phyloP scores from a whole-genome alignment of 2,329 filamentous ascomycete genomes.

The Phyllosticta citrichinensis region DNA sequence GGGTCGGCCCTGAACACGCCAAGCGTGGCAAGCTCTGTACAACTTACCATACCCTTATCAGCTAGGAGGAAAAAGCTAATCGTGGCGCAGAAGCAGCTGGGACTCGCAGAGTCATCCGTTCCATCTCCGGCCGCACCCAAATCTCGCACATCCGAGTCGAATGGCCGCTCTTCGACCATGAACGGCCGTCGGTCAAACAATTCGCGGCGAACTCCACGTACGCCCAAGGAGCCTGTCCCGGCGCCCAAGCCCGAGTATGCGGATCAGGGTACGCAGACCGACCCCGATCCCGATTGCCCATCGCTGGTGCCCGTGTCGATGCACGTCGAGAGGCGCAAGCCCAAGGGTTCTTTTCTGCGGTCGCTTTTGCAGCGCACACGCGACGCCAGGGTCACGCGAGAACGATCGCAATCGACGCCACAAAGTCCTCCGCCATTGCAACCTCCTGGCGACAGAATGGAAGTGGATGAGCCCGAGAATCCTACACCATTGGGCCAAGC shows the following conservation, averaged over 20 bases:
- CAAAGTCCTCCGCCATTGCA: not conserved
- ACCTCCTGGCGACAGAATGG: slow-evolving; percentile 5
- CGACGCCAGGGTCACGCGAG: slow-evolving; percentile 27
- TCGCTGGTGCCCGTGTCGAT: slow-evolving; percentile 22
- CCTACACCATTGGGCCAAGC: slow-evolving; percentile 17
- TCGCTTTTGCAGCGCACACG: slow-evolving; percentile 28
- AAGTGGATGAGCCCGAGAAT: slow-evolving; percentile 9
- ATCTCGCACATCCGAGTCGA: slow-evolving; percentile 9
- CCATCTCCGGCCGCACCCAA: slow-evolving; percentile 17
- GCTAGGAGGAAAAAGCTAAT: slow-evolving; percentile 11
- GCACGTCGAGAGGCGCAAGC: slow-evolving; percentile 20
- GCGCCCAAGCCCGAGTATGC: slow-evolving; percentile 22
- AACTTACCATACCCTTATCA: slow-evolving; percentile 11
- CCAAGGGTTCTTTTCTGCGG: slow-evolving; percentile 24
- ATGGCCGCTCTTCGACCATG: slow-evolving; percentile 7
- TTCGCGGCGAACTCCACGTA: slow-evolving; percentile 20
- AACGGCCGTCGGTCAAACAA: slow-evolving; percentile 7
- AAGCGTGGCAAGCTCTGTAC: slow-evolving; percentile 34
- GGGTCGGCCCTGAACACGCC: slow-evolving; percentile 44
- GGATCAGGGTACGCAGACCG: slow-evolving; percentile 27
- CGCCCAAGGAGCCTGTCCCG: slow-evolving; percentile 25
- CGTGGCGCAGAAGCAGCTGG: slow-evolving; percentile 26
- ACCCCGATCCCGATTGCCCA: slow-evolving; percentile 31
- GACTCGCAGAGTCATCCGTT: slow-evolving; percentile 23
- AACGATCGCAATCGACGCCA: slow-evolving; percentile 28